phyloP scores from a whole-genome alignment of 2,329 filamentous ascomycete species.

The Metarhizium rileyi region DNA sequence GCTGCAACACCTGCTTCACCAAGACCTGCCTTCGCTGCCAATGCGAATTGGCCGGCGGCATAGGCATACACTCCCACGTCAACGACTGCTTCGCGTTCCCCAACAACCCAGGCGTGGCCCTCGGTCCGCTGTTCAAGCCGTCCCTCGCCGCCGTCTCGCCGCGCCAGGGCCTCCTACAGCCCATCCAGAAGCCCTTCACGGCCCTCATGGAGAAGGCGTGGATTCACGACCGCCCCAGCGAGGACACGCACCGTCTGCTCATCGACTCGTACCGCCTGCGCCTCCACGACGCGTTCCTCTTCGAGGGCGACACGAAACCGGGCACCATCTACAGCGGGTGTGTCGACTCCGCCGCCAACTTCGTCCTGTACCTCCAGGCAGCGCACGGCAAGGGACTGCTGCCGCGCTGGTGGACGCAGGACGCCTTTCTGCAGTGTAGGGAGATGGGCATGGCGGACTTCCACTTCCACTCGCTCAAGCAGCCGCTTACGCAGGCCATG shows the following conservation, averaged over 20 bases:
- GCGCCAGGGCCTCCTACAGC: conserved; percentile 11
- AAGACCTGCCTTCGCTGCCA: conserved; percentile 2
- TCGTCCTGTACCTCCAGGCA: conserved; percentile 22
- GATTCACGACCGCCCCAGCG: conserved; percentile 26
- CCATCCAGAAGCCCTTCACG: conserved; percentile 22
- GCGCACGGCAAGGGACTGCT: conserved; percentile 16
- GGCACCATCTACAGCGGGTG: conserved; percentile 15
- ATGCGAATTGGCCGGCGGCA: neutral
- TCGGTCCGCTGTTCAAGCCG: neutral
- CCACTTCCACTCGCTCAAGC: conserved; percentile 17
- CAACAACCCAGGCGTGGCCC: neutral
- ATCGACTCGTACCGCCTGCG: conserved; percentile 34
- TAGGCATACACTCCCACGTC: conserved; percentile 1
- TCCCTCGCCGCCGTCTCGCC: conserved; percentile 4
- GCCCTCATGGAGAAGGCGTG: conserved; percentile 22
- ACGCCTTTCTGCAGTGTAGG: conserved; percentile 24
- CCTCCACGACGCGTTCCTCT: conserved; percentile 20
- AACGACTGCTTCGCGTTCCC: conserved; percentile 4
- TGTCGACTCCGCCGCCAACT: conserved; percentile 14
- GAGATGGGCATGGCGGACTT: conserved; percentile 12
- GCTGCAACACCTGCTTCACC: conserved; percentile 1
- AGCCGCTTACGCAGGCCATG: conserved; percentile 17
- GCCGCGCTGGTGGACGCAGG: conserved; percentile 28
- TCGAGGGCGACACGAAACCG: conserved; percentile 7
- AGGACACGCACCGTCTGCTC: conserved; percentile 31